A percentile compares a stretch with the other conserved stretches of the same genome.
Evolutionary conservation across 768 basidiomycete species (phyloP).

Genomic region (Boletus edulis): DNA sequence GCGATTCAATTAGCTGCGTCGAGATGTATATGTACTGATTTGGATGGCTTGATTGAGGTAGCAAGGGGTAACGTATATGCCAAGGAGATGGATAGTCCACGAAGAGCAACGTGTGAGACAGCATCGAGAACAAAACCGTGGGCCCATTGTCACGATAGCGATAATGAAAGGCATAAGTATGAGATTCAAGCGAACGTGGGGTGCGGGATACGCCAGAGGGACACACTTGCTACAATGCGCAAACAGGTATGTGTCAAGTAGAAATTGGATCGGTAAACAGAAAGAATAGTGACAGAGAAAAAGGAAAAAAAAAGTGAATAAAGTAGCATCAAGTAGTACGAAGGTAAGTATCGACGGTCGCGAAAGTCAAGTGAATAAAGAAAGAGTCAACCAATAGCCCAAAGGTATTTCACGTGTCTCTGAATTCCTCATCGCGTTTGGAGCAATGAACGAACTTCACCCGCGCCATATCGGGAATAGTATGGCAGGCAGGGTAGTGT

Average conservation of each 20-base stretch:
- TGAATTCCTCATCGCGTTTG: slow-evolving; percentile 5
- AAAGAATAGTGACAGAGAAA: slow-evolving; percentile 26
- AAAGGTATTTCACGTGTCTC: slow-evolving; percentile 32
- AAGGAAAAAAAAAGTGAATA: slow-evolving; percentile 30
- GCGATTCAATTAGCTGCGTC: background rate
- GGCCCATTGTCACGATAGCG: slow-evolving; percentile 23
- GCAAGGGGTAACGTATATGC: slow-evolving; percentile 21
- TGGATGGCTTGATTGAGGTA: slow-evolving; percentile 8
- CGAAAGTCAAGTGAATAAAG: slow-evolving; percentile 47
- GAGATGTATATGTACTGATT: slow-evolving; percentile 11
- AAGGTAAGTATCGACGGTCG: slow-evolving; percentile 26
- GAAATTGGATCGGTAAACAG: slow-evolving; percentile 33
- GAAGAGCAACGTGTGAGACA: slow-evolving; percentile 11
- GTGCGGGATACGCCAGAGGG: slow-evolving; percentile 23
- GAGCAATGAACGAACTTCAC: background rate
- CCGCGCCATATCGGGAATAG: slow-evolving; percentile 10
- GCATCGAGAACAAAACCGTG: slow-evolving; percentile 24
- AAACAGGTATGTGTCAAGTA: slow-evolving; percentile 28
- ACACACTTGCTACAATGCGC: slow-evolving; percentile 22
- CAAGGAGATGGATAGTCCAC: slow-evolving; percentile 24
- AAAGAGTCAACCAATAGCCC: slow-evolving; percentile 65
- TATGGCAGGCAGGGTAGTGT: slow-evolving; percentile 5
- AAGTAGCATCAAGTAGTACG: slow-evolving; percentile 22
- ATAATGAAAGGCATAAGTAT: slow-evolving; percentile 32
- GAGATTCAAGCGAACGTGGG: slow-evolving; percentile 31